These are phyloP conservation scores for Leptomonas seymouri DNA, from an alignment of 208 protist species.

Conservation along the genomic window DNA sequence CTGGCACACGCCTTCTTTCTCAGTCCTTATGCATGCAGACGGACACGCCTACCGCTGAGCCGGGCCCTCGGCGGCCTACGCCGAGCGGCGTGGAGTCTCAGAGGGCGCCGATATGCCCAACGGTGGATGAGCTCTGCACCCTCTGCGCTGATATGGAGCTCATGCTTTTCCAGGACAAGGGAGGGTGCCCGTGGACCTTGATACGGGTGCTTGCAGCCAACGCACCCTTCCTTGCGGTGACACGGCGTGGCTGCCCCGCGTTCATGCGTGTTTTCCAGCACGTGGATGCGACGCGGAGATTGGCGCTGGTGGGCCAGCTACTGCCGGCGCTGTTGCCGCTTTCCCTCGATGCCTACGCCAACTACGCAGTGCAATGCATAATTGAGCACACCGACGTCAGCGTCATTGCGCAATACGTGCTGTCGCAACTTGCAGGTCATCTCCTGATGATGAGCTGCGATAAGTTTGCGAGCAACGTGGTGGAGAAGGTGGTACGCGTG, in stretches of 20 bases:
- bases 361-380: conserved; percentile 90
- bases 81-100: neutral
- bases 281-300: conserved; percentile 54
- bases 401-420: conserved; percentile 58
- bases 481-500: conserved; percentile 76
- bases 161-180: too few species aligned
- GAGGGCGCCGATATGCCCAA: neutral
- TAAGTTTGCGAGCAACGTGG: conserved; percentile 87
- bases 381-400: conserved; percentile 69
- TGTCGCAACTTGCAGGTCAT: conserved; percentile 54
- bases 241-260: conserved; percentile 85
- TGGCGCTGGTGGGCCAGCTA: conserved; percentile 54
- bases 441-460: conserved; percentile 77
- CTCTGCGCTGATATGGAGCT: neutral
- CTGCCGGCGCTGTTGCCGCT: conserved; percentile 62
- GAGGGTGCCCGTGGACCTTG: conserved; percentile 19
- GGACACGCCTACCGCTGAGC: neutral
- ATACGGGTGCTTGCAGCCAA: conserved; percentile 59
- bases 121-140: neutral
- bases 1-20: too few species aligned
- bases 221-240: conserved; percentile 70
- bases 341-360: conserved; percentile 79
- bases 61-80: neutral
- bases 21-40: too few species aligned
- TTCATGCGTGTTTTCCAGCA: conserved; percentile 80